Evolutionary conservation across 2,329 filamentous ascomycete genomes (phyloP).

Genomic region (Colletotrichum endophyticum): DNA sequence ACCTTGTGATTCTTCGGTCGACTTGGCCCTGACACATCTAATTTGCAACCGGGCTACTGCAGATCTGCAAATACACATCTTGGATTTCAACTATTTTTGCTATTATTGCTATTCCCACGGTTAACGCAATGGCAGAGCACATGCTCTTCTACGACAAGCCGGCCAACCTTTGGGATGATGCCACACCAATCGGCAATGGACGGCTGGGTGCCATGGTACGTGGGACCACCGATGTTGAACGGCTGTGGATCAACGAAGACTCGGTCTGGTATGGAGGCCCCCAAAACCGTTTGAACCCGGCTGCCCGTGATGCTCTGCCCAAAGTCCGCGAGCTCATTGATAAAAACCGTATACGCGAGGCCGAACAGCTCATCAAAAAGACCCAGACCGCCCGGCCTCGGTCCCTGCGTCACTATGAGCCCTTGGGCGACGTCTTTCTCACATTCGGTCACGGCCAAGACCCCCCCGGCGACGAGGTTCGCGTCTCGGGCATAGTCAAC

Average conservation of each 20-base stretch:
- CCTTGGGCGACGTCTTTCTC: background rate
- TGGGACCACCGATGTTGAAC: constrained; percentile 34
- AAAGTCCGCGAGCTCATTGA: background rate
- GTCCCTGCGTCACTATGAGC: background rate
- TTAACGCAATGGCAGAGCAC: background rate
- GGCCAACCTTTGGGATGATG: background rate
- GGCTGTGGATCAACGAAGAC: constrained; percentile 49
- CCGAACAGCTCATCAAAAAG: background rate
- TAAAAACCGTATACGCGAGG: background rate
- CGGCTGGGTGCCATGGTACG: constrained; percentile 40
- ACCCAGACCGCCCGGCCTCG: background rate
- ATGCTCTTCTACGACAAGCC: background rate
- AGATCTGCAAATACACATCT: background rate
- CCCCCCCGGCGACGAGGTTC: background rate
- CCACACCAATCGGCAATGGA: constrained; percentile 48
- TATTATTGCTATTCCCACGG: background rate
- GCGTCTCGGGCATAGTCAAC: background rate
- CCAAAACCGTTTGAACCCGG: constrained; percentile 39
- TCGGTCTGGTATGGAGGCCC: constrained; percentile 46
- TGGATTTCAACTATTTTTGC: background rate
- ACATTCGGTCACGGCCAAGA: background rate
- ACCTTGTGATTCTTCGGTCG: background rate
- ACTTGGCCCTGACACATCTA: background rate
- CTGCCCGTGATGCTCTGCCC: constrained; percentile 20
- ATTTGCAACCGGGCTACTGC: background rate